Evolutionary conservation across 2,329 filamentous ascomycete species (phyloP), one percentile per base, ranked within the genome.

Genomic region (Aspergillus versicolor): DNA sequence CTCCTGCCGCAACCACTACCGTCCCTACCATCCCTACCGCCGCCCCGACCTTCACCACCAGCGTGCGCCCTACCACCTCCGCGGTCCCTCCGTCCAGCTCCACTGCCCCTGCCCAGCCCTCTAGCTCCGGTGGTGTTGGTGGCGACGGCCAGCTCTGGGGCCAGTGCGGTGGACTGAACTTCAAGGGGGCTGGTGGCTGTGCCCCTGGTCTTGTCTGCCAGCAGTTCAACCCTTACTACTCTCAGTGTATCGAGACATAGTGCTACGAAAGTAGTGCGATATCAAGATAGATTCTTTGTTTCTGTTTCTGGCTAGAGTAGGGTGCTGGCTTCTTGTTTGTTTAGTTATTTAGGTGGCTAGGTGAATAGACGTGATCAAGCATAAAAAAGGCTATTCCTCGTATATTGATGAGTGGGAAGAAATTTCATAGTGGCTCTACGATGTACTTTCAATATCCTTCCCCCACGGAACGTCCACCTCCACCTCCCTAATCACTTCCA

Each of bases 151-250:
- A 61, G 53, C 27, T 53, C 21, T 65, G 41, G 27, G n/a, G 58
- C 48, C 63, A 53, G 42, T 65, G 63, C 56, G 63, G 63, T 46
- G 63, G 63, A 8, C 24, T 60, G 11, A 55, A 53, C 58, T 58
- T 52, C 58, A 51, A 52, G 22, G 60, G 60, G 5, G n/a, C 56
- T 32, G 53, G 50, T 5, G 27, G 44, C 38, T 65, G 63, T 19
- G 63, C 58, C 17, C 30, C 30, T 12, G 62, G 62, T n/a, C 53
- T 62, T 9, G 47, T 50, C 24, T 65, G 63, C 62, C 59, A 63
- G 55, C 17, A 63, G 53, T 64, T 57, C 58, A 65, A 65, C 62
- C 57, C 58, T 34, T 65, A 59, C 60, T 65, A 65, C 58, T 54
- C 57, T 58, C 63, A 65, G 60, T 65, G 63, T 17, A 8, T 64